These are phyloP conservation scores for Meyerozyma athensensis DNA, from an alignment of 1,139 yeast species.

Conservation along the genomic window DNA sequence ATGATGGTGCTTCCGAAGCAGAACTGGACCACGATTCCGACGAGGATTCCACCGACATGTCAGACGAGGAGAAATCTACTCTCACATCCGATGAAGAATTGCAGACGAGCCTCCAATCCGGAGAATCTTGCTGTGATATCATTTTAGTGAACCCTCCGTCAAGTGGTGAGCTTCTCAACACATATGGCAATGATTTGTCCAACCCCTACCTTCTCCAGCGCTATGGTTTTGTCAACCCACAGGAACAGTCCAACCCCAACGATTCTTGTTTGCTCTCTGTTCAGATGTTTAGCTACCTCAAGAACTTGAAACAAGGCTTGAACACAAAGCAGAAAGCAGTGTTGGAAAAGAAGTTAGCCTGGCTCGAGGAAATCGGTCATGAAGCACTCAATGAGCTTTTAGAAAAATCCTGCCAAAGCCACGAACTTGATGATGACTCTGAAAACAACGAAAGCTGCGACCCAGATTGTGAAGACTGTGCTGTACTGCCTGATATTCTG, in stretches of 20 bases:
- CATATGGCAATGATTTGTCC: slow-evolving; percentile 66
- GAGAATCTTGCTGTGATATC: slow-evolving; percentile 54
- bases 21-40: slow-evolving; percentile 15
- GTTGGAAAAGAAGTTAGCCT: slow-evolving; percentile 43
- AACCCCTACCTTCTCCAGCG: slow-evolving; percentile 64
- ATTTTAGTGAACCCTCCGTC: slow-evolving; percentile 36
- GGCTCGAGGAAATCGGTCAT: slow-evolving; percentile 62
- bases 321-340: slow-evolving; percentile 25
- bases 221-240: slow-evolving; percentile 59
- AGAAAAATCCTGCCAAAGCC: slow-evolving; percentile 16
- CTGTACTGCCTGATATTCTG: slow-evolving; percentile 14
- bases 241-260: slow-evolving; percentile 44
- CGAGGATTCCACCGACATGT: slow-evolving; percentile 18
- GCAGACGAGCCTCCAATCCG: slow-evolving; percentile 28
- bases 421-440: slow-evolving; percentile 11
- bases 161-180: slow-evolving; percentile 63
- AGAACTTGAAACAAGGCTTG: slow-evolving; percentile 20
- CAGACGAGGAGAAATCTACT: slow-evolving; percentile 22
- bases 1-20: slow-evolving; percentile 1
- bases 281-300: slow-evolving; percentile 43
- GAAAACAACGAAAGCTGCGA: slow-evolving; percentile 14
- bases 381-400: slow-evolving; percentile 36
- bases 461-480: slow-evolving; percentile 14
- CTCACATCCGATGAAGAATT: slow-evolving; percentile 23
- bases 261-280: slow-evolving; percentile 56